Conservation (phyloP, 2,329 filamentous ascomycete species). For the Claviceps fusiformis region DNA sequence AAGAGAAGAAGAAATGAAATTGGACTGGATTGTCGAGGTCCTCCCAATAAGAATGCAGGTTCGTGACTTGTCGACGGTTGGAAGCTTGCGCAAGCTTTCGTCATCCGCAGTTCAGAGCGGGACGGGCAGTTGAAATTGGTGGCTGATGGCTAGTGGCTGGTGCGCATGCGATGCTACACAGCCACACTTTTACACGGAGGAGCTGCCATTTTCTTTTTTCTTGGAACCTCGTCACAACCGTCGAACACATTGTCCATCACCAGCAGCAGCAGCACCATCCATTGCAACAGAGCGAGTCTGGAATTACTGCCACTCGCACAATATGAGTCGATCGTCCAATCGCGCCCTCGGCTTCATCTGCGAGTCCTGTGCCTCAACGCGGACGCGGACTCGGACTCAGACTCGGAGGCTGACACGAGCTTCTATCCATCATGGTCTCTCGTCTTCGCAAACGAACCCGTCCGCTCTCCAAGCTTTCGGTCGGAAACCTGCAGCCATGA, state of each 20-base stretch:
- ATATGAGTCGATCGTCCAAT: conserved; percentile 12
- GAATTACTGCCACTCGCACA: not conserved
- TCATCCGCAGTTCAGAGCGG: conserved; percentile 7
- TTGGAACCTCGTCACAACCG: not conserved
- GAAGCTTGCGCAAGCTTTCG: conserved; percentile 9
- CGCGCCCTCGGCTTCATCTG: conserved; percentile 26
- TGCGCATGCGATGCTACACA: not conserved
- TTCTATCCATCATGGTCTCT: conserved; percentile 12
- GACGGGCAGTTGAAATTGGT: not conserved
- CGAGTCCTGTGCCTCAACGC: conserved; percentile 28
- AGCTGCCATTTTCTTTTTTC: not conserved
- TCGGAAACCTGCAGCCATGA: conserved; percentile 3
- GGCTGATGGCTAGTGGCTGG: not conserved
- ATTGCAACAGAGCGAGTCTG: not conserved
- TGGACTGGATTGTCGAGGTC: not conserved
- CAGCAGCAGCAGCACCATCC: not conserved
- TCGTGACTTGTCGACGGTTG: not conserved
- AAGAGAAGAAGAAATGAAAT: not conserved
- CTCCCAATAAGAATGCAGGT: not conserved
- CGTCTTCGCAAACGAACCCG: conserved; percentile 8
- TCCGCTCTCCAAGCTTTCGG: conserved; percentile 2
- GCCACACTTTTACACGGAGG: not conserved
- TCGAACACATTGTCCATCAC: not conserved
- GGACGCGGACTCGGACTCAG: conserved; percentile 14
- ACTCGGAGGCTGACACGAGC: conserved; percentile 14